Evolutionary conservation across 78 protist genomes (phyloP), one percentile per base, ranked within the genome.

Genomic region (Neovahlkampfia damariscottae): DNA sequence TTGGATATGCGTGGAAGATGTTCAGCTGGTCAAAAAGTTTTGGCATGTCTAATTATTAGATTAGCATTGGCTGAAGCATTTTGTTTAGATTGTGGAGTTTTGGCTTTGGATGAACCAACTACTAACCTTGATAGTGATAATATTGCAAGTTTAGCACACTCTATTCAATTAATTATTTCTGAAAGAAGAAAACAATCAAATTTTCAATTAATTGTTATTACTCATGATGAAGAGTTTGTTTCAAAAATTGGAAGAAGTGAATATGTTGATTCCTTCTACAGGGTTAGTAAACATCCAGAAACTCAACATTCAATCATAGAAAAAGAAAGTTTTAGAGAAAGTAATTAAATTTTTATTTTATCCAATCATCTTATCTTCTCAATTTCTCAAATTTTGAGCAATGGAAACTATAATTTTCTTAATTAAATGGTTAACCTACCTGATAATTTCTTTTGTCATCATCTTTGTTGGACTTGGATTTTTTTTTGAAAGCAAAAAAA

Each of bases 31-130:
- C 99, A 98, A 76, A 89, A 88, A 83, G 92, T 96, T 5, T 72
- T 97, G 10, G 99, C 99, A 3, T 94, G 92, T 8, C 76, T 98
- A 8, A 72, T 98, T 10, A 93, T 98, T 28, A 84, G 99, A 19
- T 39, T 98, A 71, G 99, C 99, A 2, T 85, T 98, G 36, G 94
- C 98, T 0, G 98, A 95, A 66, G 76, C 97, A 5, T 98, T 98
- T 86, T 91, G 98, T 69, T 6, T 85, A 29, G 84, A 93, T 37
- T 98, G 99, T 80, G 99, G 99, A 38, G 79, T 98, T 9, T 84
- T 98, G 2, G 98, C 98, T 5, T 88, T 98, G 35, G 99, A 98
- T 58, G 99, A 98, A 87, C 99, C 99, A 8, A 96, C 99, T 9
- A 90, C 99, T 0, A 92, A 98, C 70, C 87, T 98, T 8, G 99